These are phyloP conservation scores for Venturia pyrina DNA, from an alignment of 2,329 filamentous ascomycete species.

Conservation along the genomic window DNA sequence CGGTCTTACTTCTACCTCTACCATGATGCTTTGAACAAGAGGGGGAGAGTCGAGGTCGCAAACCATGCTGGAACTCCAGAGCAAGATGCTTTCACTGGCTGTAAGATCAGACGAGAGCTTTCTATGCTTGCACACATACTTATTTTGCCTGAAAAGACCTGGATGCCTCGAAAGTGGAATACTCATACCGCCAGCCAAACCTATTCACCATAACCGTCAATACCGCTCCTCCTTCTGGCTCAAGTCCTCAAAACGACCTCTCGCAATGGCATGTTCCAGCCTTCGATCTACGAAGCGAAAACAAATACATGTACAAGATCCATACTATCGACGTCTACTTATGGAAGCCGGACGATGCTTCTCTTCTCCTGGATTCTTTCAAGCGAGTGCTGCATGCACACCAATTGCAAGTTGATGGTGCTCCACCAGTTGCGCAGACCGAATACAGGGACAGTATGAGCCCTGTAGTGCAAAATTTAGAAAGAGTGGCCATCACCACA, in stretches of 20 bases:
- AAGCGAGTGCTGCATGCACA: slow-evolving; percentile 49
- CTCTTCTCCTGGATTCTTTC: slow-evolving; percentile 59
- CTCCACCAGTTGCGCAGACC: slow-evolving; percentile 43
- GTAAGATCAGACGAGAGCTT: slow-evolving; percentile 38
- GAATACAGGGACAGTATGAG: slow-evolving; percentile 47
- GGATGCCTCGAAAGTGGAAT: slow-evolving; percentile 53
- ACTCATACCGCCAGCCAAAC: slow-evolving; percentile 65
- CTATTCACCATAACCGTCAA: slow-evolving; percentile 59
- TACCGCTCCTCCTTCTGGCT: slow-evolving; percentile 23
- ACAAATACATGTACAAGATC: slow-evolving; percentile 69
- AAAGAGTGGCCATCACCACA: slow-evolving; percentile 34
- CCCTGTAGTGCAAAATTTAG: slow-evolving; percentile 62
- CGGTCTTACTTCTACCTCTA: slow-evolving; percentile 73
- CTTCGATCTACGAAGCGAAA: slow-evolving; percentile 61
- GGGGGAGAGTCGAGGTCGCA: slow-evolving; percentile 64
- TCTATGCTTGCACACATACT: neutral
- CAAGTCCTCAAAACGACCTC: slow-evolving; percentile 36
- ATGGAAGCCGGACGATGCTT: slow-evolving; percentile 64
- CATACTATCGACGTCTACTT: slow-evolving; percentile 71
- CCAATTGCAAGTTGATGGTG: slow-evolving; percentile 55
- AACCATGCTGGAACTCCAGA: slow-evolving; percentile 63
- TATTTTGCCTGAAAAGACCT: slow-evolving; percentile 40
- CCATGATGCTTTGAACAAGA: slow-evolving; percentile 57
- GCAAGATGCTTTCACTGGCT: slow-evolving; percentile 72
- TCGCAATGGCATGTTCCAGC: slow-evolving; percentile 65